Evolutionary conservation across 495 filamentous ascomycete species (phyloP), one percentile per base, ranked within the genome.

Genomic region (Neurospora sp.): DNA sequence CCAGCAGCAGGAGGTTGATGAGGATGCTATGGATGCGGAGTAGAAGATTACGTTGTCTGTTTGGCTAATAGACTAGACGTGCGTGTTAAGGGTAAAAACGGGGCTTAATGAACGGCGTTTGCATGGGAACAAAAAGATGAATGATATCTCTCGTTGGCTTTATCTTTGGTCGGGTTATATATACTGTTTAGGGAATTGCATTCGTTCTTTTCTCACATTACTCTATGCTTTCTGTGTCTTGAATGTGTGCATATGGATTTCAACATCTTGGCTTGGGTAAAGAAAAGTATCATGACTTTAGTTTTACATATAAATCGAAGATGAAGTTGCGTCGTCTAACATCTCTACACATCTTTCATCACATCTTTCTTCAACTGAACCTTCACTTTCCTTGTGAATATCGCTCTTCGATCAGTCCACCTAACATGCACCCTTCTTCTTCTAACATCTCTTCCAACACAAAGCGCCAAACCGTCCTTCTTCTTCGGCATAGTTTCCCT

Each of bases 11-110:
- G 69, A 37, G 70, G 59, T 18, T 3, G 77, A 79, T 46, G 75
- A 73, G 59, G 80, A 81, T 68, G 74, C 76, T 31, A 84, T 84
- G 84, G 83, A 84, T 71, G 82, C 83, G 72, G 84, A 83, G 46
- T 68, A 42, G 27, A 7, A 61, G 53, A 7, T 1, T 59, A 7
- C 20, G 3, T 40, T 59, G 27, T 66, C 53, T 66, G 27, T 66
- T 66, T 66, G 53, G 27, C 27, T 66, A 66, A 66, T 66, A 66
- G 53, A 66, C 53, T 66, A 35, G 53, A 66, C 53, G 27, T 37
- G 53, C 31, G 27, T 35, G 27, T 66, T 1, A 35, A 66, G 53
- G 53, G 53, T 66, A 66, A 66, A 22, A 35, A 9, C 53, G 35
- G 53, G 53, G 53, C 27, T 66, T 66, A 66, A 66, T 66, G 53